phyloP scores from a whole-genome alignment of 768 basidiomycete species.

The Lactifluus hygrophoroides region DNA sequence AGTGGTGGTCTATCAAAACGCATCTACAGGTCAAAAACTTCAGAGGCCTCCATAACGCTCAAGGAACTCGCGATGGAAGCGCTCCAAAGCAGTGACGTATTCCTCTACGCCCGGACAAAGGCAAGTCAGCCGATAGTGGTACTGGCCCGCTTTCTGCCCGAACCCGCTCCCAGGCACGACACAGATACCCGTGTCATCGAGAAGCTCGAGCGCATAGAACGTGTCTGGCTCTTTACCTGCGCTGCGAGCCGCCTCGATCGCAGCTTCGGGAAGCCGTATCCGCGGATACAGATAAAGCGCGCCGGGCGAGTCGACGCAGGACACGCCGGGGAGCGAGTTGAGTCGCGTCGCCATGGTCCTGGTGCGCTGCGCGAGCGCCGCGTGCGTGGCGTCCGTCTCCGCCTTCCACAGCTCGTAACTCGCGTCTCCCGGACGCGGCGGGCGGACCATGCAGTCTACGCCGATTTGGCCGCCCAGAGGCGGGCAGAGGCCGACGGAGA shows the following conservation, averaged over 20 bases:
- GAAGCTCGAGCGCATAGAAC: conserved; percentile 75
- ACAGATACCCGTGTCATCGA: conserved; percentile 89
- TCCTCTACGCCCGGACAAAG: conserved; percentile 92
- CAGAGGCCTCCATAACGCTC: conserved; percentile 34
- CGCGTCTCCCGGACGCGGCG: conserved; percentile 66
- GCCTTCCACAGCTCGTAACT: conserved; percentile 73
- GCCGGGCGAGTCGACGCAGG: conserved; percentile 83
- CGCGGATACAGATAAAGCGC: conserved; percentile 91
- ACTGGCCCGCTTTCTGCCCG: conserved; percentile 84
- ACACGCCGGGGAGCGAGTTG: conserved; percentile 77
- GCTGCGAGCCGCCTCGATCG: conserved; percentile 60
- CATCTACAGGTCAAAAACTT: background rate
- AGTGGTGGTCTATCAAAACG: background rate
- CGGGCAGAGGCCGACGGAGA: conserved; percentile 82
- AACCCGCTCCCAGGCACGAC: conserved; percentile 93
- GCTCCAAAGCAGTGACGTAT: conserved; percentile 78
- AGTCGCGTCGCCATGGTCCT: conserved; percentile 69
- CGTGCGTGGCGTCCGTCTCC: conserved; percentile 77
- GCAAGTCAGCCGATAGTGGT: conserved; percentile 90
- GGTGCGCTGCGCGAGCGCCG: conserved; percentile 62
- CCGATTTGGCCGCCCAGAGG: conserved; percentile 88
- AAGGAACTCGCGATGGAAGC: conserved; percentile 58
- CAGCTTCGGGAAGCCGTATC: conserved; percentile 65
- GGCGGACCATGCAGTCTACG: conserved; percentile 89
- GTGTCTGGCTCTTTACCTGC: conserved; percentile 79